These are phyloP conservation scores for Cicer chorassanicum DNA, from an alignment of 306 rosid genomes.

Conservation along the genomic window DNA sequence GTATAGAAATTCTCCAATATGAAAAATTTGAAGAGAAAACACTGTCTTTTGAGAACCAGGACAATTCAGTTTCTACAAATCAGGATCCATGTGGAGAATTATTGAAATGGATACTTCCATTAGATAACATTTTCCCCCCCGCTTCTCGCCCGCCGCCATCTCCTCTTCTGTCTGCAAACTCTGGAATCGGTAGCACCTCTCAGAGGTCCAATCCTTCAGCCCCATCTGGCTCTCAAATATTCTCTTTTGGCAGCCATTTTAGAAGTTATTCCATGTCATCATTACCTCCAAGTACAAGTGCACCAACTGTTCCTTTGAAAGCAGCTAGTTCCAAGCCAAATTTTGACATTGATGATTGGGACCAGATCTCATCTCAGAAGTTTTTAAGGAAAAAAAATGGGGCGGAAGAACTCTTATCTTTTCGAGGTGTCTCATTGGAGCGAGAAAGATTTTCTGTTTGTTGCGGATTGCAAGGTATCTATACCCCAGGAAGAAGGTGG, in stretches of 20 bases:
- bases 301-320: slow-evolving; percentile 67
- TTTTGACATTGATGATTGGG: slow-evolving; percentile 87
- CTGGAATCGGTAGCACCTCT: slow-evolving; percentile 61
- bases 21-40: slow-evolving; percentile 73
- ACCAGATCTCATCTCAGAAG: slow-evolving; percentile 74
- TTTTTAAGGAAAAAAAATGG: slow-evolving; percentile 59
- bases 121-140: slow-evolving; percentile 71
- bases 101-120: slow-evolving; percentile 93
- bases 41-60: slow-evolving; percentile 59
- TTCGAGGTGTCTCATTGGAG: slow-evolving; percentile 95
- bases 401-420: slow-evolving; percentile 78
- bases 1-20: slow-evolving; percentile 94
- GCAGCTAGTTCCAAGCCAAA: slow-evolving; percentile 80
- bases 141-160: slow-evolving; percentile 64
- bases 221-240: slow-evolving; percentile 77
- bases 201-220: slow-evolving; percentile 61
- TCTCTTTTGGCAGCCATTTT: slow-evolving; percentile 78
- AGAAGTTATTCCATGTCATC: slow-evolving; percentile 98
- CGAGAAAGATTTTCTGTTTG: slow-evolving; percentile 91
- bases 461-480: slow-evolving; percentile 95
- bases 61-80: slow-evolving; percentile 48
- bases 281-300: slow-evolving; percentile 67
- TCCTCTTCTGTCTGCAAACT: slow-evolving; percentile 62
- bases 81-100: slow-evolving; percentile 82
- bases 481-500: slow-evolving; percentile 97